phyloP scores from a whole-genome alignment of 768 basidiomycete species.

The Mycena maculata region DNA sequence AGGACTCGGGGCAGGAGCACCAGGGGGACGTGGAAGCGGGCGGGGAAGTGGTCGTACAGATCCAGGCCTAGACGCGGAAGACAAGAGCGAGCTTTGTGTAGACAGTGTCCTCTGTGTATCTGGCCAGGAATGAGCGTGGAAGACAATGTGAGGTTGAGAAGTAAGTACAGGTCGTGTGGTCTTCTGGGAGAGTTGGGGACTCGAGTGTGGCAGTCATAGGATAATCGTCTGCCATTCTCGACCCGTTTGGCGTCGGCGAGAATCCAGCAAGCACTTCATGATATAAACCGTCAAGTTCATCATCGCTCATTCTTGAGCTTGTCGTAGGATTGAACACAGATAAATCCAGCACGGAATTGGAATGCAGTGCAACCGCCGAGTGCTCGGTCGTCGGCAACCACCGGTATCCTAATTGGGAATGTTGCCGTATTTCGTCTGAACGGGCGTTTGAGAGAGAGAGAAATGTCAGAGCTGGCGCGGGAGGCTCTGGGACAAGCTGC shows the following conservation, averaged over 20 bases:
- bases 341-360: not conserved
- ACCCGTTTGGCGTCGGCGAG: constrained; percentile 47
- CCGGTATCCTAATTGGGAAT: not conserved
- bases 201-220: constrained; percentile 45
- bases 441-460: too few species aligned
- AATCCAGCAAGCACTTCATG: constrained; percentile 64
- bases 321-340: not conserved
- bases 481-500: too few species aligned
- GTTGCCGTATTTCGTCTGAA: not conserved
- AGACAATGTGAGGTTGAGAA: not conserved
- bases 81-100: not conserved
- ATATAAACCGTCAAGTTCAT: constrained; percentile 66
- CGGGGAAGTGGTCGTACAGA: constrained; percentile 9
- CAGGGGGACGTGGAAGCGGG: constrained; percentile 25
- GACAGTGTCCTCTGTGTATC: constrained; percentile 22
- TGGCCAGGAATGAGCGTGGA: constrained; percentile 1
- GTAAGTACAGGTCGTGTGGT: constrained; percentile 8
- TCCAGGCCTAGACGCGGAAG: not conserved
- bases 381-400: not conserved
- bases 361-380: not conserved
- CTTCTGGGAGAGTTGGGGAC: constrained; percentile 32
- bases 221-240: constrained; percentile 53
- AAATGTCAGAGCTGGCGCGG: too few species aligned
- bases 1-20: too few species aligned
- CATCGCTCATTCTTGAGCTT: constrained; percentile 54